These are phyloP conservation scores for Turritis glabra DNA, from an alignment of 345 rosid genomes.

Conservation along the genomic window DNA sequence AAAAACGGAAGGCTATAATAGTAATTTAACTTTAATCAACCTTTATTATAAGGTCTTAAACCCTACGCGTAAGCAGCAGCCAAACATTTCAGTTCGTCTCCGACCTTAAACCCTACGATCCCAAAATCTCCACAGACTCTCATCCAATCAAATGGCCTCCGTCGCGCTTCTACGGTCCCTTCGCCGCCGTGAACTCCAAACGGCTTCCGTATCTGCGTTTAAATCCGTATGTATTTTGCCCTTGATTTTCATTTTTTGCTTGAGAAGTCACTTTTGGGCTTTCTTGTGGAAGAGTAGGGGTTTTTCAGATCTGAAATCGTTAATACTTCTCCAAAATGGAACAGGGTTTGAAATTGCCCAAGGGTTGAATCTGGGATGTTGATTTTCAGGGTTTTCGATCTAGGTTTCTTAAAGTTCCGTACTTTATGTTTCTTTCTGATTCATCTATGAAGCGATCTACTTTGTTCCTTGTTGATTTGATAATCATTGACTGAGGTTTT, in stretches of 20 bases:
- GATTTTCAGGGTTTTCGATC: neutral
- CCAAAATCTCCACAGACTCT: constrained; percentile 1
- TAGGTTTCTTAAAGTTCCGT: constrained; percentile 1
- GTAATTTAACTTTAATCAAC: neutral
- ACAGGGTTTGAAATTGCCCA: neutral
- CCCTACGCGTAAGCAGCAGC: constrained; percentile 34
- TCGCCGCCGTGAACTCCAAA: constrained; percentile 50
- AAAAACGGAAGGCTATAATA: neutral
- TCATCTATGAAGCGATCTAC: neutral
- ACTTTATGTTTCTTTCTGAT: neutral
- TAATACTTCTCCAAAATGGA: neutral
- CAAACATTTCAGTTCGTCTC: constrained; percentile 20
- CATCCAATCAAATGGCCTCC: constrained; percentile 46
- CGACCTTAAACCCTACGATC: constrained; percentile 35
- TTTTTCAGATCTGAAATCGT: constrained; percentile 6
- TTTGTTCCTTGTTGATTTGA: neutral
- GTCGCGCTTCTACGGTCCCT: constrained; percentile 47
- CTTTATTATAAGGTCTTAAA: constrained; percentile 26
- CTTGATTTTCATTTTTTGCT: neutral
- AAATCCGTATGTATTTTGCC: constrained; percentile 40
- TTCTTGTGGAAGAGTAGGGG: neutral
- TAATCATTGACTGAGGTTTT: neutral
- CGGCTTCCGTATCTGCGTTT: constrained; percentile 51
- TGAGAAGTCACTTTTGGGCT: neutral
- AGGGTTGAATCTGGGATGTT: neutral